Evolutionary conservation across 257 asterid species (phyloP).

Genomic region (Nicotiana otophora): DNA sequence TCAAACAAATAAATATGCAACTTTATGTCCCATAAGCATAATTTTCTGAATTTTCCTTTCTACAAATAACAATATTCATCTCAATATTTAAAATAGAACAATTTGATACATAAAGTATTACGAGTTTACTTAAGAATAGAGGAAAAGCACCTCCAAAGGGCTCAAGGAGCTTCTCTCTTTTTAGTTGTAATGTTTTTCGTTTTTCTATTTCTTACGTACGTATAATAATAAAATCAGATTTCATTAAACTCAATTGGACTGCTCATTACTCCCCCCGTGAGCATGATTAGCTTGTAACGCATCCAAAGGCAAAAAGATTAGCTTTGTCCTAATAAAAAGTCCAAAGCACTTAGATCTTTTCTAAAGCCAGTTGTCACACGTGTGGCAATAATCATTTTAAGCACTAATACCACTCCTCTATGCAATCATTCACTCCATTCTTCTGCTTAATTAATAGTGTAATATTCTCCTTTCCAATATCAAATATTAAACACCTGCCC

Average conservation of each 20-base stretch:
- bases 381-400: slow-evolving; percentile 60
- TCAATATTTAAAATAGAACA: too few relatives aligned
- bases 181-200: too few relatives aligned
- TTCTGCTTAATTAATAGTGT: slow-evolving; percentile 4
- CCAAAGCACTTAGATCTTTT: slow-evolving; percentile 18
- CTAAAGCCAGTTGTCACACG: slow-evolving; percentile 77
- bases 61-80: too few relatives aligned
- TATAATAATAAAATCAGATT: neutral
- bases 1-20: too few relatives aligned
- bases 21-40: too few relatives aligned
- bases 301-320: neutral
- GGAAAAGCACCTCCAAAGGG: too few relatives aligned
- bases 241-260: neutral
- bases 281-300: slow-evolving; percentile 32
- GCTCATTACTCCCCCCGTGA: slow-evolving; percentile 3
- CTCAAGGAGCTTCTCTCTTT: too few relatives aligned
- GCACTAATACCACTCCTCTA: slow-evolving; percentile 48
- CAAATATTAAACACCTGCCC: neutral
- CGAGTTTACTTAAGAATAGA: too few relatives aligned
- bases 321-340: slow-evolving; percentile 12
- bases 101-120: too few relatives aligned
- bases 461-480: slow-evolving; percentile 8
- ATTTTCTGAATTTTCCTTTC: too few relatives aligned
- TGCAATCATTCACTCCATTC: slow-evolving; percentile 56
- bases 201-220: too few relatives aligned